Percentiles rank a stretch among this genome's conserved stretches.
Conservation (phyloP, 306 rosid genomes). For the Hylodesmum podocarpum region DNA sequence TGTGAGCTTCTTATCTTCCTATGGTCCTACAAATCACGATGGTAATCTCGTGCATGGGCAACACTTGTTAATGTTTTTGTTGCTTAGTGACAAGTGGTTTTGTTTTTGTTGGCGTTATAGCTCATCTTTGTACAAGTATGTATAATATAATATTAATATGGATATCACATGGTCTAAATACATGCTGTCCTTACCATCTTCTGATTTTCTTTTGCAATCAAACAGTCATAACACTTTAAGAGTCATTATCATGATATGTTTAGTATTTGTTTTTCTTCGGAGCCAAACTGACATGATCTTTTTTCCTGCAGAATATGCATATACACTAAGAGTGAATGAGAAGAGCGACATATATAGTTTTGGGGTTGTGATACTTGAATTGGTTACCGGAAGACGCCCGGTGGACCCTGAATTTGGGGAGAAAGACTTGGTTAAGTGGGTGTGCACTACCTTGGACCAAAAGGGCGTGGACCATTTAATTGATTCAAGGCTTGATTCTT, state of each 20-base stretch:
- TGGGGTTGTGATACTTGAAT: conserved; percentile 86
- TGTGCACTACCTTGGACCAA: conserved; percentile 82
- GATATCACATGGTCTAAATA: not conserved
- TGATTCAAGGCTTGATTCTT: conserved; percentile 69
- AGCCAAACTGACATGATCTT: not conserved
- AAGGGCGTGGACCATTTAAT: conserved; percentile 73
- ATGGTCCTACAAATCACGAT: not conserved
- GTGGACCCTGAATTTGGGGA: conserved; percentile 92
- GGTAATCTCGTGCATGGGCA: conserved; percentile 6
- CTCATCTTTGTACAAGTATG: not conserved
- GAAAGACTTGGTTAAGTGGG: conserved; percentile 93
- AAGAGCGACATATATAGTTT: conserved; percentile 97
- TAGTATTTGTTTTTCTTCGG: not conserved
- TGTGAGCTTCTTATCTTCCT: not conserved
- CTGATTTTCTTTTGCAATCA: not conserved
- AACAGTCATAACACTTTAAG: not conserved
- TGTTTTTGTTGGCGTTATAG: not conserved
- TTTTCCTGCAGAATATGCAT: conserved; percentile 77
- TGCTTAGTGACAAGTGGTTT: conserved; percentile 3
- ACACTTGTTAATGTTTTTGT: conserved; percentile 4
- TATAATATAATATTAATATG: not conserved
- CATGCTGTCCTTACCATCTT: conserved; percentile 9
- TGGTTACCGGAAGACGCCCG: conserved; percentile 77
- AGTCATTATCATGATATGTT: not conserved
- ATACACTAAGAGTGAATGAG: conserved; percentile 91